phyloP scores from a whole-genome alignment of 106 monocot species.

The Chionographis japonica region DNA sequence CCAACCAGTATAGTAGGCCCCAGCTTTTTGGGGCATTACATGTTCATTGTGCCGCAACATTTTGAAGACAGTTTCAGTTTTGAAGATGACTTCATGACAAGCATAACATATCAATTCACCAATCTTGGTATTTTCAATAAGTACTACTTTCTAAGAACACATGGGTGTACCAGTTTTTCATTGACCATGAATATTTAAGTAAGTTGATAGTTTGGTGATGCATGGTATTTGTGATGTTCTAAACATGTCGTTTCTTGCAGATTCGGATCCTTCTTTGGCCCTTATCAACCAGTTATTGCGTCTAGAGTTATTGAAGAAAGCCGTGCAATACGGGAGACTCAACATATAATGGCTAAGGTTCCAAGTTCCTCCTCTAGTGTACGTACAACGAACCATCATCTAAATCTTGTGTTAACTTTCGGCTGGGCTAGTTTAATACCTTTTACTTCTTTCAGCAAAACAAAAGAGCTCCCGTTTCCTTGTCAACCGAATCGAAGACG shows the following conservation, averaged over 20 bases:
- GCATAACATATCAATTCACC: too few species aligned
- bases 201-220: not conserved
- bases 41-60: too few species aligned
- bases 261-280: constrained; percentile 98
- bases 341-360: constrained; percentile 36
- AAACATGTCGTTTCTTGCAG: constrained; percentile 17
- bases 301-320: constrained; percentile 86
- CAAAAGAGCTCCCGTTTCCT: constrained; percentile 15
- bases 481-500: constrained; percentile 31
- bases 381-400: constrained; percentile 4
- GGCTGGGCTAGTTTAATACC: not conserved
- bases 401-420: not conserved
- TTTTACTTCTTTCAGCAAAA: constrained; percentile 28
- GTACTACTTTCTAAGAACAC: too few species aligned
- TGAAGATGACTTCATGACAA: too few species aligned
- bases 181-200: too few species aligned
- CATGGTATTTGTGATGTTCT: not conserved
- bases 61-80: too few species aligned
- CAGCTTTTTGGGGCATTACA: too few species aligned
- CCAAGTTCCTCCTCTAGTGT: constrained; percentile 44
- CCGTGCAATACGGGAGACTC: constrained; percentile 53
- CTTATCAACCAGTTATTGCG: constrained; percentile 78
- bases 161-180: too few species aligned
- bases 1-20: too few species aligned
- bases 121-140: too few species aligned